Evolutionary conservation across 805 yeast species (phyloP).

Genomic region (Saccharomycopsis amapae): DNA sequence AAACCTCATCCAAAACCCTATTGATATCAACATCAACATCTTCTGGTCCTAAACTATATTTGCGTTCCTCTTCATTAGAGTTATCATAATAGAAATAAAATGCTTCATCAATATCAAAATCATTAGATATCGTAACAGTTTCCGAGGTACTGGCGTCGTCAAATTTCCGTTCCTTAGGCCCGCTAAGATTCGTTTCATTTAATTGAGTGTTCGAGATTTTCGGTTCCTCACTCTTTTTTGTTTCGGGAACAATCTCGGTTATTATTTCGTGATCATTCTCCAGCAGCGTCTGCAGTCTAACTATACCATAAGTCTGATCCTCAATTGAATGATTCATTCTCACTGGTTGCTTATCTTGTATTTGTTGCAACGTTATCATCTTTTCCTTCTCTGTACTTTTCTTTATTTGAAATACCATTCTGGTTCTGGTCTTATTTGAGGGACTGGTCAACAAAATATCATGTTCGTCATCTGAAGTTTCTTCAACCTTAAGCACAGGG

Average conservation of each 20-base stretch:
- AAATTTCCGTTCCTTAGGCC: too few species aligned
- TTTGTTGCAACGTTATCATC: neutral
- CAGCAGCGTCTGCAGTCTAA: too few species aligned
- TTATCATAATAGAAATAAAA: slow-evolving; percentile 13
- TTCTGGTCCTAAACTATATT: slow-evolving; percentile 11
- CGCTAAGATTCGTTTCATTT: too few species aligned
- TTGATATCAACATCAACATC: slow-evolving; percentile 6
- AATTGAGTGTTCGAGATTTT: too few species aligned
- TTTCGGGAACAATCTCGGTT: too few species aligned
- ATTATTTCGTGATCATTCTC: too few species aligned
- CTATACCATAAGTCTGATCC: too few species aligned
- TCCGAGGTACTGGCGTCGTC: too few species aligned
- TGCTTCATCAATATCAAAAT: neutral
- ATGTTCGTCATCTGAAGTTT: neutral
- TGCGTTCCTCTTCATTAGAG: neutral
- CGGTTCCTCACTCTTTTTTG: too few species aligned
- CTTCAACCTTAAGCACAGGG: neutral
- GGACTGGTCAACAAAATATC: neutral
- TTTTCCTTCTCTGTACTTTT: neutral
- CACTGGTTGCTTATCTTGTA: neutral
- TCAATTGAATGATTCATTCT: too few species aligned
- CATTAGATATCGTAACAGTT: too few species aligned
- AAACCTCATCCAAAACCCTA: neutral
- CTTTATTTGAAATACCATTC: neutral
- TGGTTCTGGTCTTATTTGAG: neutral